Base-by-base conservation (phyloP, 1,284 basidiomycete genomes). In the Porphyrellus sp. region DNA sequence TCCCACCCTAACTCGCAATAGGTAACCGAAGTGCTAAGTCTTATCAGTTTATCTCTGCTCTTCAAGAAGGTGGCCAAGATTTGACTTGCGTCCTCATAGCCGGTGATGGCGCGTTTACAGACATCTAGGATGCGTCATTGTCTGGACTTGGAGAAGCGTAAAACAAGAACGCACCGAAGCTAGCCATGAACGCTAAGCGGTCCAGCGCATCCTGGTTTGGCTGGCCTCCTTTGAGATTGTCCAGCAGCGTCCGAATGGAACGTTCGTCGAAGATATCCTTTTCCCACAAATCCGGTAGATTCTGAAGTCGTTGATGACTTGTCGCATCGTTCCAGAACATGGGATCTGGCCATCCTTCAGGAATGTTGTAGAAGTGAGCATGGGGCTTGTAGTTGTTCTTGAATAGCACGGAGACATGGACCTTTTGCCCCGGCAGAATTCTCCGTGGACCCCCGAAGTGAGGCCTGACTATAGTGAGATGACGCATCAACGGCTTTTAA, bases 251-350 rank as follows among this genome's bases (percentile, higher is more conserved):
- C 23, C 37, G 49, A 20, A 69, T 25, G 4, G 59, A 58, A 18
- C 52, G 5, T 33, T 55, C 48, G 12, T 68, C 66, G 13, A 68
- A 70, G 21, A 70, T 55, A n/a, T 67, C 60, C 40, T 57, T 67
- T 20, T 68, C 69, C 65, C 67, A 70, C 16, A 52, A 25, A 27
- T 56, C 41, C 0, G 59, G 47, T 6, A 64, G 43, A 9, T 35
- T 3, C 15, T 54, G 51, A 21, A 68, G 64, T 2, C 57, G 57
- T 16, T 45, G 34, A n/a, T 70, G 64, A 38, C 58, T 65, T n/a
- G 38, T 47, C 6, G 46, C 49, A 23, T 70, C 68, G n/a, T 71
- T 68, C 60, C 66, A 70, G 50, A 69, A 65, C 58, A 68, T 62
- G 1, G 58, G 51, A 7, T 56, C 57, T 5, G 66, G 69, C 65